Evolutionary conservation across 257 asterid genomes (phyloP), one percentile per base, ranked within the genome.

Genomic region (Oldenlandia corymbosa): DNA sequence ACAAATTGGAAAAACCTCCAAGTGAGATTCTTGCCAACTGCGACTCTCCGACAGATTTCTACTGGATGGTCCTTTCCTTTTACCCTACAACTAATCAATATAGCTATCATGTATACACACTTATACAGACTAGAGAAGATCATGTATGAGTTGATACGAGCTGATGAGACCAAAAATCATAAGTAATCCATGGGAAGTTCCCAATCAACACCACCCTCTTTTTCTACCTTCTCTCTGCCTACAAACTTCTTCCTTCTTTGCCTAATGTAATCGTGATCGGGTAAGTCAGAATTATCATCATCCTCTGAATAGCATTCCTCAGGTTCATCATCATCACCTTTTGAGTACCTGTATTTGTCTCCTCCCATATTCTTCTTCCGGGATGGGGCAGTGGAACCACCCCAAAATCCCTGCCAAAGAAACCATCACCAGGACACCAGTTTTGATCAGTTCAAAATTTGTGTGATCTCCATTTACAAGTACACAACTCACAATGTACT

Each of bases 141-240:
- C n/a, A n/a, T n/a, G n/a, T n/a, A n/a, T n/a, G n/a, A n/a, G n/a
- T n/a, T n/a, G n/a, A n/a, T n/a, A n/a, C n/a, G n/a, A n/a, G n/a
- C n/a, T n/a, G n/a, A n/a, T n/a, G n/a, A n/a, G n/a, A n/a, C n/a
- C n/a, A n/a, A 34, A 34, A 9, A 66, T 75, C 78, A 83, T 27
- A 75, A 59, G 72, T 67, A 86, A 61, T 84, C 95, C 87, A 86
- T 82, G 7, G 94, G 94, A 9, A 76, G 78, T 78, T 82, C 85
- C 91, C 81, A 84, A 0, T 84, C 85, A 71, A 73, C 83, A 1
- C 13, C 9, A 34, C 39, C 9, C 4, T 34, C 31, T 1, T 70
- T 32, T 68, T 74, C 79, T 70, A 74, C 67, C 39, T 23, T 68
- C 65, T 70, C 73, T 48, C 68, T 51, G 14, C 36, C n/a, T 76